Conservation (phyloP, 169 alveolate genomes). For the Babesia caballi region DNA sequence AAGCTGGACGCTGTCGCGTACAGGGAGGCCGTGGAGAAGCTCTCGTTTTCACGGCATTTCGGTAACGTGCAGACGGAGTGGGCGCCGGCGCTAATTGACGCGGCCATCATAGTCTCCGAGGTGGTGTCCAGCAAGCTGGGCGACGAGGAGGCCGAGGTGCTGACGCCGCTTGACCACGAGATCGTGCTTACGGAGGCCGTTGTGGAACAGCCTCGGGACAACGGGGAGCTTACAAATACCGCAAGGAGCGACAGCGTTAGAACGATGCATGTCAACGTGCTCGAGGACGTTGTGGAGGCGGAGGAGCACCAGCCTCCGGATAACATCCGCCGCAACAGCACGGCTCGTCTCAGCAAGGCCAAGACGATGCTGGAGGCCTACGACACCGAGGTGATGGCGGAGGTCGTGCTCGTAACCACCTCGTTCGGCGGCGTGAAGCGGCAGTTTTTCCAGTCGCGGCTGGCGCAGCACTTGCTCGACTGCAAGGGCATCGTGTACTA, state of each 20-base stretch:
- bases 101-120: background rate
- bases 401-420: slow-evolving; percentile 79
- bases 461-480: slow-evolving; percentile 81
- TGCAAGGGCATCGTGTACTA: slow-evolving; percentile 84
- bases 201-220: background rate
- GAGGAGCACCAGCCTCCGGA: background rate
- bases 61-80: background rate
- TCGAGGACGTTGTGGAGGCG: background rate
- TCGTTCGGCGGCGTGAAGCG: slow-evolving; percentile 80
- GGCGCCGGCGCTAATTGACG: background rate
- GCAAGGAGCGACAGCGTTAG: background rate
- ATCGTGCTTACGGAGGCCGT: background rate
- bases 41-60: background rate
- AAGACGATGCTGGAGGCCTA: background rate
- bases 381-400: slow-evolving; percentile 60
- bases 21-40: background rate
- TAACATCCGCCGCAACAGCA: background rate
- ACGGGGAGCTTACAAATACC: background rate
- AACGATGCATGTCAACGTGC: background rate
- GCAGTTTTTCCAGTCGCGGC: slow-evolving; percentile 78
- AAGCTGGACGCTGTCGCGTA: background rate
- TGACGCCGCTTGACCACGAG: background rate
- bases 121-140: background rate
- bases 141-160: background rate
- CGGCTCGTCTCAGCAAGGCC: background rate